Base-by-base conservation (phyloP, 2,329 filamentous ascomycete species). In the Diplodia mutila region DNA sequence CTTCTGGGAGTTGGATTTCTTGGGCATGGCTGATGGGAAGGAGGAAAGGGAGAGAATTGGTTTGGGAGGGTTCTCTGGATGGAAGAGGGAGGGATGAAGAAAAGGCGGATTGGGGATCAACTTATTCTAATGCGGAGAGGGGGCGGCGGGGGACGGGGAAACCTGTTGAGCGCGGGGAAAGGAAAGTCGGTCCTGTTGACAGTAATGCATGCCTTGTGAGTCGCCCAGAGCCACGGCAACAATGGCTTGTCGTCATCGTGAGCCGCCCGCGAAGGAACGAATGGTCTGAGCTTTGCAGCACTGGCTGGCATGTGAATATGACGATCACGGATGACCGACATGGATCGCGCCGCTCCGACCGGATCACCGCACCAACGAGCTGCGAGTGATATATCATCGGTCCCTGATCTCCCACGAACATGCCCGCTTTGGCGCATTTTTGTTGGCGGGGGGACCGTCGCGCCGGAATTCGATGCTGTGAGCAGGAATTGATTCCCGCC, bases 21-120 rank as follows among this genome's bases (percentile, higher is more conserved):
- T 63, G 27, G 61, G 64, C 64, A 66, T 66, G 34, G 32, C n/a
- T 34, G 51, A 23, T 37, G 61, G 37, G 49, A n/a, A n/a, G n/a
- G n/a, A 23, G 37, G 49, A 12, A 12, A 12, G 3, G 27, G 29
- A 25, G n/a, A 16, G 27, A n/a, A n/a, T n/a, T 14, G 32, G 12
- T 37, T 11, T 54, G 53, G 29, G 32, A 55, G 25, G 5, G 32
- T 9, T 18, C 25, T 46, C 18, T 8, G 42, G 48, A 14, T 3
- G 32, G 29, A 21, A 21, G 12, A 32, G 32, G 6, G 14, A 21
- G 27, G n/a, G 11, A 12, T 6, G 29, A 32, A 32, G 29, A 8
- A 32, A 29, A 32, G 29, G 29, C 29, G 34, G 34, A 12, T 12
- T 37, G 9, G 34, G 11, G 34, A 11, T 37, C 34, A 14, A 27